Evolutionary conservation across 331 rosid genomes (phyloP).

Genomic region (Pyrus hybrid): DNA sequence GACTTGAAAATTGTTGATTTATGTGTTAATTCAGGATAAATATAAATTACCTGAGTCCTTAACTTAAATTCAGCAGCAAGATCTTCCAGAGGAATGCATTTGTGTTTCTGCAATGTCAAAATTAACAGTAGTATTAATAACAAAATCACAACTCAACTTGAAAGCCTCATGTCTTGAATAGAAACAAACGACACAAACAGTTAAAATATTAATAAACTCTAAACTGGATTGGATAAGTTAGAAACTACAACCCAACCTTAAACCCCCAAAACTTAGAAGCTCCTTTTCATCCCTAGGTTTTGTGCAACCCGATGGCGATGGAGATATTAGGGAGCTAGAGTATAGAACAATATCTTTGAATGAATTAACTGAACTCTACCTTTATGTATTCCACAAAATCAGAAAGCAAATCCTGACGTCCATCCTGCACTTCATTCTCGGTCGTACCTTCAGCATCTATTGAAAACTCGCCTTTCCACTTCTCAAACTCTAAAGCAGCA

Average conservation of each 20-base stretch:
- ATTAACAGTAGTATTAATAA: constrained; percentile 1
- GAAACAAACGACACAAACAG: no score
- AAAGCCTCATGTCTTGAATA: no score
- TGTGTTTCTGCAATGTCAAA: constrained; percentile 56
- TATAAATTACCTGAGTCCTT: constrained; percentile 77
- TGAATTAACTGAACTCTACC: constrained; percentile 34
- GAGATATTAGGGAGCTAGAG: background rate
- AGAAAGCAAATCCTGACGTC: constrained; percentile 59
- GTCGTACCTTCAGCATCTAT: constrained; percentile 89
- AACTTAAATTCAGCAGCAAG: constrained; percentile 89
- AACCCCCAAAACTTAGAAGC: background rate
- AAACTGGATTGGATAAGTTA: background rate
- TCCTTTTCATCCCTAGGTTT: background rate
- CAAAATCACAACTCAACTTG: constrained; percentile 1
- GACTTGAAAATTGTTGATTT: background rate
- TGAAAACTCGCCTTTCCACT: constrained; percentile 97
- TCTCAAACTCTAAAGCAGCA: constrained; percentile 91
- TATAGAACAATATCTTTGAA: background rate
- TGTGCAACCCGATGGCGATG: background rate
- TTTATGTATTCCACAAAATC: constrained; percentile 83
- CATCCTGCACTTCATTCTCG: constrained; percentile 67
- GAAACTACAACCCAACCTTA: background rate
- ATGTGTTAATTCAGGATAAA: background rate
- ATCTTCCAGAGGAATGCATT: constrained; percentile 92
- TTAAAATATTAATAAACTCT: background rate